These are phyloP conservation scores for Amniculicola lignicola DNA, from an alignment of 495 filamentous ascomycete genomes.

Conservation along the genomic window DNA sequence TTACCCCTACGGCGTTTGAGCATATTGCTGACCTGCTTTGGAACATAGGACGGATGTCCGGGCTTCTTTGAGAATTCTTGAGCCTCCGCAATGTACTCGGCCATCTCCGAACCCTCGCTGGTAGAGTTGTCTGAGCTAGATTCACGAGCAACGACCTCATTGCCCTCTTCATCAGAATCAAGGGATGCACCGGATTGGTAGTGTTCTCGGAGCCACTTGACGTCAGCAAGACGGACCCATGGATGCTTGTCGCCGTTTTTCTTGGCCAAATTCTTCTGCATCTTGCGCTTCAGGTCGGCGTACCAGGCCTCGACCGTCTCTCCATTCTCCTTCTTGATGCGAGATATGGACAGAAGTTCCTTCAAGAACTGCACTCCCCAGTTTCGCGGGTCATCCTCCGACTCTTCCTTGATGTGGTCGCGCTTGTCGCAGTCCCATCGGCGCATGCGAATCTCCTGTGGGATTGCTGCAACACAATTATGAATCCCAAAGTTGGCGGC, in stretches of 20 bases:
- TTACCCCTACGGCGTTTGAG: too few relatives aligned
- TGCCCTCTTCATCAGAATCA: too few relatives aligned
- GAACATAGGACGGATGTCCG: too few relatives aligned
- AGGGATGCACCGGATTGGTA: neutral
- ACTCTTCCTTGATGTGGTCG: conserved; percentile 11
- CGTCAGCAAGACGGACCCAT: conserved; percentile 11
- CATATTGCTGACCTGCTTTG: too few relatives aligned
- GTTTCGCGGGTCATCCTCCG: conserved; percentile 25
- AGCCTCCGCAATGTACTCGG: too few relatives aligned
- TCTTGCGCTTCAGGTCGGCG: too few relatives aligned
- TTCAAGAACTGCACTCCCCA: conserved; percentile 28
- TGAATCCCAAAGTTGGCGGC: conserved; percentile 1
- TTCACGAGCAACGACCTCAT: too few relatives aligned
- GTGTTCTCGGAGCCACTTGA: conserved; percentile 22
- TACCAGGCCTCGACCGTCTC: too few relatives aligned
- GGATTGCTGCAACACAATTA: conserved; percentile 9
- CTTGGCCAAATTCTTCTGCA: too few relatives aligned
- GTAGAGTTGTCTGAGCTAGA: too few relatives aligned
- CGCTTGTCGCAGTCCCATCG: conserved; percentile 15
- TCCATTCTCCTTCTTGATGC: conserved; percentile 12
- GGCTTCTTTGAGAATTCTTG: too few relatives aligned
- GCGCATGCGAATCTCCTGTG: conserved; percentile 24
- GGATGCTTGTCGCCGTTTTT: conserved; percentile 14
- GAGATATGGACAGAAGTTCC: conserved; percentile 11
- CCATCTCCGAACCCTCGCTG: too few relatives aligned